Conservation (phyloP, 176 grass and related monocot species). For the Pharus latifolius region DNA sequence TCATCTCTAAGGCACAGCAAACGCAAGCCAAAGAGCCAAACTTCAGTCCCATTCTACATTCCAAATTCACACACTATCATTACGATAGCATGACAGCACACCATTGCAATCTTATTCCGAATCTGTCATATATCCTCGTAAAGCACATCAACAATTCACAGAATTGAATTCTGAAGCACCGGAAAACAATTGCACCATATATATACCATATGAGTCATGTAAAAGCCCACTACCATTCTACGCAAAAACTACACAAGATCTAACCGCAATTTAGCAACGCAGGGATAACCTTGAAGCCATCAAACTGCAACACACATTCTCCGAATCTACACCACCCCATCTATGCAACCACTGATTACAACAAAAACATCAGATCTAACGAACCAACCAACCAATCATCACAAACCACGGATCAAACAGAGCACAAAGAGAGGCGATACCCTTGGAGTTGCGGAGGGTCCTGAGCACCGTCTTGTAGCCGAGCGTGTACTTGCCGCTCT, state of each 20-base stretch:
- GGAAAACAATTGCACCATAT: no score
- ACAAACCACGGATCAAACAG: no score
- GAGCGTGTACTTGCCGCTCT: constrained; percentile 96
- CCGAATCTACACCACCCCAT: background rate
- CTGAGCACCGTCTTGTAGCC: constrained; percentile 95
- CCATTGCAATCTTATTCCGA: background rate
- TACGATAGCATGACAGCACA: background rate
- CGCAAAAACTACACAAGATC: background rate
- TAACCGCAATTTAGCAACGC: background rate
- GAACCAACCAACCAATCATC: no score
- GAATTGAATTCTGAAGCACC: no score
- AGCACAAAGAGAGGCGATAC: constrained; percentile 8
- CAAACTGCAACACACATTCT: background rate
- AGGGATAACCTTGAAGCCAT: no score
- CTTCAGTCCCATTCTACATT: constrained; percentile 43
- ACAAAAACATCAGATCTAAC: background rate
- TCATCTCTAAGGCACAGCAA: constrained; percentile 54
- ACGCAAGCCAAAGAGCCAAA: constrained; percentile 46
- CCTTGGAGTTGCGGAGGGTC: constrained; percentile 89
- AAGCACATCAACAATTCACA: no score
- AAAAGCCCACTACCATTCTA: no score
- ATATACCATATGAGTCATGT: no score
- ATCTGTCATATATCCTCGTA: background rate
- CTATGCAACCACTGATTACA: background rate
- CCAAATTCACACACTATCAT: no score